Base-by-base conservation (phyloP, 495 filamentous ascomycete species). In the Talaromyces nanjingensis region DNA sequence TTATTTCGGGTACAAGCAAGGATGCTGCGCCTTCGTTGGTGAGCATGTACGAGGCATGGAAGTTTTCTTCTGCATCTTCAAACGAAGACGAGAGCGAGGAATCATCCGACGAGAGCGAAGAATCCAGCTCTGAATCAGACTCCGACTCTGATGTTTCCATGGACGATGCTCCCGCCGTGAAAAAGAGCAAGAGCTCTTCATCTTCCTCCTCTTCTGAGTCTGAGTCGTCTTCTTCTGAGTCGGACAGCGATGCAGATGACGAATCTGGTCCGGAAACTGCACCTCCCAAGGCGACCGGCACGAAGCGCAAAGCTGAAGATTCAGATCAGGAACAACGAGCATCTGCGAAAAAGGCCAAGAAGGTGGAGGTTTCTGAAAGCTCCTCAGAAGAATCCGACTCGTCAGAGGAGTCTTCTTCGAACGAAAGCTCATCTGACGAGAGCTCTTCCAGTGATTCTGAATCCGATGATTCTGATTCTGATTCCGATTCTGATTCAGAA, bases 241-340 rank as follows among this genome's bases (percentile, higher is more conserved):
- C 83, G 31, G 85, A 87, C 33, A 87, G 83, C 69, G 85, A 87
- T 59, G 81, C 81, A 16, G 85, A 88, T 65, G 84, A 84, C 57
- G 83, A 83, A 66, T 81, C 87, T 47, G 83, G 87, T 63, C 70
- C 72, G 6, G 68, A 73, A 59, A 68, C 66, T 11, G 62, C 70
- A 67, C 66, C 76, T 47, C 67, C 73, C 34, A 79, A 82, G 64
- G 49, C 77, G 3, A 59, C 74, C 12, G 71, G 78, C 31, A 70
- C 75, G 45, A 91, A 91, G 77, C 86, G 88, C 65, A 91, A 91
- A 76, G 86, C 85, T 24, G 72, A 76, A 47, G 72, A 72, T 22
- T 73, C 77, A 11, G 69, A 70, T 33, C 74, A 79, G 18, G 72
- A 71, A 25, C 71, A 74, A n/a, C 42, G 69, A 24, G 66, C 65